phyloP scores from a whole-genome alignment of 208 protist species.

The Trypanosoma caninum region DNA sequence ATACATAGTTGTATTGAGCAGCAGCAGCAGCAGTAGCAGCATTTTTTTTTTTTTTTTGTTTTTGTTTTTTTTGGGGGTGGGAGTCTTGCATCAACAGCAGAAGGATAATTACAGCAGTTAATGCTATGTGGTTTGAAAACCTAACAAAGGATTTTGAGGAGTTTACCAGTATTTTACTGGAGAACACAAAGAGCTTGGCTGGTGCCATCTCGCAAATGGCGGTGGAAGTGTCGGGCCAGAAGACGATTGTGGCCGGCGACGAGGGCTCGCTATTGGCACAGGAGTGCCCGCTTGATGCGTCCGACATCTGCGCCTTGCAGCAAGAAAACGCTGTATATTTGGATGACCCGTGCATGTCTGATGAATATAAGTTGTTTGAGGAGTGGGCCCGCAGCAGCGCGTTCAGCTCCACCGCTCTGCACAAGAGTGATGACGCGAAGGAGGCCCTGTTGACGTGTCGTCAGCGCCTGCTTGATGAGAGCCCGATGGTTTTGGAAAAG shows the following conservation, averaged over 20 bases:
- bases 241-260: conserved; percentile 56
- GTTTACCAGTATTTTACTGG: conserved; percentile 52
- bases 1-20: too few species aligned
- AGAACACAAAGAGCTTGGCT: conserved; percentile 55
- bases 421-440: conserved; percentile 13
- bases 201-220: conserved; percentile 46
- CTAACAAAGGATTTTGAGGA: conserved; percentile 26
- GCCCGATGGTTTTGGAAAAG: conserved; percentile 45
- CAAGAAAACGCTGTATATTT: conserved; percentile 38
- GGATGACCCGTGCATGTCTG: conserved; percentile 24
- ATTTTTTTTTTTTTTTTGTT: conserved; percentile 13
- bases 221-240: conserved; percentile 51
- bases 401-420: conserved; percentile 39
- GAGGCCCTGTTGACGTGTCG: conserved; percentile 22
- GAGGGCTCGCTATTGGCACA: conserved; percentile 41
- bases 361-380: conserved; percentile 32
- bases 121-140: conserved; percentile 21
- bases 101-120: conserved; percentile 7
- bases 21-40: conserved; percentile 1
- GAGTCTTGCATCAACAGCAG: too few species aligned
- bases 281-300: conserved; percentile 40
- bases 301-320: conserved; percentile 36
- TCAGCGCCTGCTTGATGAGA: conserved; percentile 67
- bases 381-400: conserved; percentile 45
- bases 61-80: conserved; percentile 12